These are phyloP conservation scores for Hypomyces perniciosus DNA, from an alignment of 2,329 filamentous ascomycete species.

Conservation along the genomic window DNA sequence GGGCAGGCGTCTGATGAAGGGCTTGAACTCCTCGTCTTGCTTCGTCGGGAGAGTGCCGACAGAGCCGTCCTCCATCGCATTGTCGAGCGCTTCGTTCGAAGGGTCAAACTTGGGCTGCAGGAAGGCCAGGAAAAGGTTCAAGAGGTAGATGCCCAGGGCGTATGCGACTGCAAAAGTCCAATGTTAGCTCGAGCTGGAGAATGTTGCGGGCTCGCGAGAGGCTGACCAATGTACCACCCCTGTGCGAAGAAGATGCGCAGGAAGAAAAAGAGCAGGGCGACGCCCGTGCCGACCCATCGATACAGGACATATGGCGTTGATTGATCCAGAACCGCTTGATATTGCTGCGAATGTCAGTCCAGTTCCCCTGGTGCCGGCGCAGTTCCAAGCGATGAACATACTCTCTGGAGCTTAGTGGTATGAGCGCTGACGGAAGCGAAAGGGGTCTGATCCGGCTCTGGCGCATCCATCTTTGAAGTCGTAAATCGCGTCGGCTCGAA, in stretches of 20 bases:
- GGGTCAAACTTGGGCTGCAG: constrained; percentile 98
- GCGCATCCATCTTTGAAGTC: constrained; percentile 63
- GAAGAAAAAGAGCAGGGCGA: constrained; percentile 74
- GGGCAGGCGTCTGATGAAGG: constrained; percentile 90
- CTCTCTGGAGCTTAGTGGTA: constrained; percentile 67
- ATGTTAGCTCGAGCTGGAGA: background rate
- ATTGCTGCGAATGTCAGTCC: constrained; percentile 55
- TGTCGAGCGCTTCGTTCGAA: constrained; percentile 82
- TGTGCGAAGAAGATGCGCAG: constrained; percentile 84
- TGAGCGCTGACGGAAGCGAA: constrained; percentile 86
- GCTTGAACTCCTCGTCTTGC: constrained; percentile 94
- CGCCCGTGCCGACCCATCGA: constrained; percentile 81
- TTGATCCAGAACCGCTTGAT: constrained; percentile 90
- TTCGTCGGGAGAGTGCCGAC: constrained; percentile 82
- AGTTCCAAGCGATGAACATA: constrained; percentile 32
- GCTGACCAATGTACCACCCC: constrained; percentile 94
- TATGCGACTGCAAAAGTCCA: constrained; percentile 66
- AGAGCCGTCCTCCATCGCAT: constrained; percentile 91
- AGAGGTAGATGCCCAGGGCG: constrained; percentile 94
- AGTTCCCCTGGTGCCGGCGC: constrained; percentile 12
- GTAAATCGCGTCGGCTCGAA: background rate
- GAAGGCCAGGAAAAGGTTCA: constrained; percentile 98
- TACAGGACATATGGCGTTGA: constrained; percentile 85
- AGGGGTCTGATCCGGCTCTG: constrained; percentile 83
- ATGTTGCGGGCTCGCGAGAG: background rate